phyloP scores from a whole-genome alignment of 345 rosid genomes.

The Brassica rapa region DNA sequence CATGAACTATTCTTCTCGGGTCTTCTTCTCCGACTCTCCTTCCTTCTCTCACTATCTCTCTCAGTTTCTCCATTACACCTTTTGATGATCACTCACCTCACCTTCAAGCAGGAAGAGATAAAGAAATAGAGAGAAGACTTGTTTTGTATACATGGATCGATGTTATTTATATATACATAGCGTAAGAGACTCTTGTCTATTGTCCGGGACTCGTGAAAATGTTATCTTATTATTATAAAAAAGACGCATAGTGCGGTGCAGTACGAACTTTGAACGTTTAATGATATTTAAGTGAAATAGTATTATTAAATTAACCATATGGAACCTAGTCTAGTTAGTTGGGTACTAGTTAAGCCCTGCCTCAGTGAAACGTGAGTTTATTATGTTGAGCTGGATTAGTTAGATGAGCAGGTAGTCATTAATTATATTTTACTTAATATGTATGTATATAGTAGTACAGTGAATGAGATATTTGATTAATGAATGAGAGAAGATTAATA shows the following conservation, averaged over 20 bases:
- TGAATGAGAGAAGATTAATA: neutral
- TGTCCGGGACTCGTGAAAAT: constrained; percentile 20
- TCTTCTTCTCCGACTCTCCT: constrained; percentile 62
- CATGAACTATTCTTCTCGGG: constrained; percentile 64
- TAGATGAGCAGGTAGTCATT: neutral
- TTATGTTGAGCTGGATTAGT: neutral
- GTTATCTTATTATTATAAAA: neutral
- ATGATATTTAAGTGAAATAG: neutral
- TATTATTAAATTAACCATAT: neutral
- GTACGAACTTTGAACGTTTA: neutral
- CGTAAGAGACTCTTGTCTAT: neutral
- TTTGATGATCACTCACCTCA: neutral
- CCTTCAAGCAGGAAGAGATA: constrained; percentile 1
- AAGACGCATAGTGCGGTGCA: neutral
- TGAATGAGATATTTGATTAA: neutral
- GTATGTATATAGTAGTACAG: neutral
- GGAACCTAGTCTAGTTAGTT: neutral
- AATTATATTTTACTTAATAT: neutral
- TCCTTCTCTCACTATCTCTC: constrained; percentile 34
- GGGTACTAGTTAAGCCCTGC: neutral
- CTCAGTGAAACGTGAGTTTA: neutral
- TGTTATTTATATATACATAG: constrained; percentile 25
- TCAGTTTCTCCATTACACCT: constrained; percentile 10
- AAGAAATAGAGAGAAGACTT: constrained; percentile 13
- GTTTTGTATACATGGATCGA: neutral